A percentile compares a stretch with the other conserved stretches of the same genome.
Evolutionary conservation across 2,329 filamentous ascomycete species (phyloP).

Genomic region (Juglanconis sp.): DNA sequence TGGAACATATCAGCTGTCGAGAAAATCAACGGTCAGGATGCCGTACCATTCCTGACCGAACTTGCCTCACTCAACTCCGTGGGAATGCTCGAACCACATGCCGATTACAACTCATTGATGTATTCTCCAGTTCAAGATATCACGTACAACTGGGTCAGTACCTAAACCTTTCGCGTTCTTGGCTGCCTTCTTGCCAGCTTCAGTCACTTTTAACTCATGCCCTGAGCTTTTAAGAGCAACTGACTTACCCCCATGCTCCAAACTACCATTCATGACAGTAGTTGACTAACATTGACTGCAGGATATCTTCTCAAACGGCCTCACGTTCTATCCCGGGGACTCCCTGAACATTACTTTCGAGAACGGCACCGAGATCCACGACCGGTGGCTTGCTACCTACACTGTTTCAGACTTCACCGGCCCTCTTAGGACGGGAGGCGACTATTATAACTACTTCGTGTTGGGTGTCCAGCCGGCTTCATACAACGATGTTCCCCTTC

Average conservation of each 20-base stretch:
- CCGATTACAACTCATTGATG: slow-evolving; percentile 39
- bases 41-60: slow-evolving; percentile 24
- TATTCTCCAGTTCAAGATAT: slow-evolving; percentile 23
- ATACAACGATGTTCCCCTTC: neutral
- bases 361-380: slow-evolving; percentile 22
- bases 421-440: slow-evolving; percentile 36
- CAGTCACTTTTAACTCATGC: too few species aligned
- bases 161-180: too few species aligned
- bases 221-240: too few species aligned
- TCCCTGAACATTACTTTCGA: slow-evolving; percentile 26
- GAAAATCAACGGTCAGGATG: slow-evolving; percentile 30
- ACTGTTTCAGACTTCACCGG: slow-evolving; percentile 19
- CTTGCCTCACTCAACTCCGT: slow-evolving; percentile 31
- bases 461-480: slow-evolving; percentile 22
- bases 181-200: too few species aligned
- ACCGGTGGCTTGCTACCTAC: slow-evolving; percentile 19
- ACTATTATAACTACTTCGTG: slow-evolving; percentile 44
- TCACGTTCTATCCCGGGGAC: slow-evolving; percentile 33
- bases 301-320: too few species aligned
- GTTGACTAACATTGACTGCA: too few species aligned
- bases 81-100: slow-evolving; percentile 36
- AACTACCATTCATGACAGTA: too few species aligned
- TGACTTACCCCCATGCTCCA: too few species aligned
- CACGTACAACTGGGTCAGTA: too few species aligned
- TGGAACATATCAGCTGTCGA: slow-evolving; percentile 23